These are phyloP conservation scores for Populus pruinosa DNA, from an alignment of 345 rosid genomes.

Conservation along the genomic window DNA sequence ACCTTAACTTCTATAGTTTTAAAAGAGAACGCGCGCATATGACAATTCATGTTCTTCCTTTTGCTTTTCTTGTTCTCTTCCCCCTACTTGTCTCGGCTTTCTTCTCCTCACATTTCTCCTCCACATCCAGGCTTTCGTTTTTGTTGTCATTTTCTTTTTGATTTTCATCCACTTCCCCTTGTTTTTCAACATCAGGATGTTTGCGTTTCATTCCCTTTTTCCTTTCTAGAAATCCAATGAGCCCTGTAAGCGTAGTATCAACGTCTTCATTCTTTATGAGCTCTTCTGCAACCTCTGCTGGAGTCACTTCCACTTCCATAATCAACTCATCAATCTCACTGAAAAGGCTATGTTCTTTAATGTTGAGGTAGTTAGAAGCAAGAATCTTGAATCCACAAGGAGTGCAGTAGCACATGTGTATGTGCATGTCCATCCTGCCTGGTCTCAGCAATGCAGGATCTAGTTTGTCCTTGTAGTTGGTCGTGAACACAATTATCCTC, in stretches of 20 bases:
- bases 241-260: slow-evolving; percentile 16
- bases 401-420: slow-evolving; percentile 20
- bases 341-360: not conserved
- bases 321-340: not conserved
- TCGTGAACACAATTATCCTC: slow-evolving; percentile 21
- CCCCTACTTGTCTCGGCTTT: not conserved
- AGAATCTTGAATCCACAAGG: slow-evolving; percentile 6
- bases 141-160: not conserved
- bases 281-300: slow-evolving; percentile 20
- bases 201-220: slow-evolving; percentile 1
- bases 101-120: not conserved
- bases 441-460: slow-evolving; percentile 21
- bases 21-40: no score
- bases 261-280: slow-evolving; percentile 13
- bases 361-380: slow-evolving; percentile 10
- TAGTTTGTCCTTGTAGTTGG: slow-evolving; percentile 24
- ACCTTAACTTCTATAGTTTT: no score
- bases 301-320: slow-evolving; percentile 5
- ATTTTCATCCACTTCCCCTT: not conserved
- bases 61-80: not conserved
- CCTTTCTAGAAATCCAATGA: slow-evolving; percentile 11
- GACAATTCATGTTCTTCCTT: not conserved
- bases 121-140: not conserved
- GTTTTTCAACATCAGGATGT: not conserved
- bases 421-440: slow-evolving; percentile 22